Evolutionary conservation across 2,329 filamentous ascomycete genomes (phyloP), one percentile per base, ranked within the genome.

Genomic region (Trichoderma semiorbis): DNA sequence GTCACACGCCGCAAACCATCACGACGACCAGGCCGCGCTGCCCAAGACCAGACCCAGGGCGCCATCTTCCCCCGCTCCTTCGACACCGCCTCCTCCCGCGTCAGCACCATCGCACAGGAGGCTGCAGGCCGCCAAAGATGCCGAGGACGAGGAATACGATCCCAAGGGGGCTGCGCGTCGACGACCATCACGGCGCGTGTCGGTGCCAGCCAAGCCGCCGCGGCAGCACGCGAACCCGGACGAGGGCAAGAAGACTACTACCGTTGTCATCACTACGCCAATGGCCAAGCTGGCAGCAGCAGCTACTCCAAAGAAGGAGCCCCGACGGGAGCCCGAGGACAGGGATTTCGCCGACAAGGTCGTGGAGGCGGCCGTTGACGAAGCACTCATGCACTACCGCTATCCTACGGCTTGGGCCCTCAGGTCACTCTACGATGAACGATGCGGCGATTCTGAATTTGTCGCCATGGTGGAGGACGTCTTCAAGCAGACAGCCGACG

Each of bases 401-500:
- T 90, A 88, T 77, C 87, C 88, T 69, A 91, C 89, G 10, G 89
- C 89, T 2, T 91, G 85, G 82, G 88, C 89, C 55, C 82, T 91
- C 72, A 84, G 88, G 68, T 85, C 84, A 16, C 82, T 90, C 72
- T 91, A 89, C 78, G 88, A 91, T 74, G 87, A 90, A 76, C 84
- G 86, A 72, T 83, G 83, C 58, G 78, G 81, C 50, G 84, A 90
- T 74, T 79, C 83, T 18, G 80, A 81, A 43, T 89, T 90, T 75
- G 81, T 90, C 72, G 80, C 83, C 73, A 85, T 90, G 83, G 80
- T 91, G 60, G 86, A 89, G 78, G 84, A 87, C 72, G 83, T 91
- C 58, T 90, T 86, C 78, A 82, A 83, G 74, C 87, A 89, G 76
- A 87, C 84, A 21, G 88, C 88, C n/a, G 85, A 86, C 74, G 76